A percentile compares a stretch with the other conserved stretches of the same genome.
Evolutionary conservation across 1,284 basidiomycete species (phyloP).

Genomic region (Naganishia albida): DNA sequence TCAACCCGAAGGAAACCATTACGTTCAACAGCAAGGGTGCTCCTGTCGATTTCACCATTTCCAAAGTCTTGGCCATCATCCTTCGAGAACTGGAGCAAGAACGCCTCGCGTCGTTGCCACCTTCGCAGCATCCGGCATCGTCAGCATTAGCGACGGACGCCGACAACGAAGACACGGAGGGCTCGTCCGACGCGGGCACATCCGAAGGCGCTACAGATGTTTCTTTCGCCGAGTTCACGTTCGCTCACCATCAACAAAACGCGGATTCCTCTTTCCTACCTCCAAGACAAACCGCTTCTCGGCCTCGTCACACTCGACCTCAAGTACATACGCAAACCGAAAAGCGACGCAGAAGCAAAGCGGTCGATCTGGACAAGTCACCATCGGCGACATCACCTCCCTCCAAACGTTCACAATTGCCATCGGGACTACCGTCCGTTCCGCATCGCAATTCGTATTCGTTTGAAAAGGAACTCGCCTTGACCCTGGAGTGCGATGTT

Average conservation of each 20-base stretch:
- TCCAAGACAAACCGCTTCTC: constrained; percentile 7
- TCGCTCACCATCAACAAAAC: neutral
- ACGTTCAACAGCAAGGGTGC: constrained; percentile 2
- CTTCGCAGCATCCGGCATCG: neutral
- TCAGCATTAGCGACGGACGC: constrained; percentile 19
- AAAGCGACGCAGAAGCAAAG: constrained; percentile 19
- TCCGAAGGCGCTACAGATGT: neutral
- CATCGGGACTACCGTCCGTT: neutral
- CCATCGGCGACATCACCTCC: constrained; percentile 20
- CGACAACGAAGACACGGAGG: constrained; percentile 28
- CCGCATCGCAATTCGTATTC: constrained; percentile 28
- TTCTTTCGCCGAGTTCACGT: constrained; percentile 1
- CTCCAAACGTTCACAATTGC: constrained; percentile 1
- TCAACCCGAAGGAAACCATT: neutral
- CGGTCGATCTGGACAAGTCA: constrained; percentile 1
- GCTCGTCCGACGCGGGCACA: neutral
- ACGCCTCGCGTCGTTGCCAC: constrained; percentile 6
- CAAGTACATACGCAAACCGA: neutral
- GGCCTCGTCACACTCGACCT: constrained; percentile 10
- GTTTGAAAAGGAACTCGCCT: constrained; percentile 70
- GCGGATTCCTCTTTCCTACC: constrained; percentile 10
- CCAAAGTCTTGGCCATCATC: constrained; percentile 59
- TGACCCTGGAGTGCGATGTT: constrained; percentile 83
- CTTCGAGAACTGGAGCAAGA: constrained; percentile 35
- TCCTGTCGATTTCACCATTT: constrained; percentile 63